A percentile compares a stretch with the other conserved stretches of the same genome.
phyloP scores from a whole-genome alignment of 768 basidiomycete species.

The Phylloporus sp. region DNA sequence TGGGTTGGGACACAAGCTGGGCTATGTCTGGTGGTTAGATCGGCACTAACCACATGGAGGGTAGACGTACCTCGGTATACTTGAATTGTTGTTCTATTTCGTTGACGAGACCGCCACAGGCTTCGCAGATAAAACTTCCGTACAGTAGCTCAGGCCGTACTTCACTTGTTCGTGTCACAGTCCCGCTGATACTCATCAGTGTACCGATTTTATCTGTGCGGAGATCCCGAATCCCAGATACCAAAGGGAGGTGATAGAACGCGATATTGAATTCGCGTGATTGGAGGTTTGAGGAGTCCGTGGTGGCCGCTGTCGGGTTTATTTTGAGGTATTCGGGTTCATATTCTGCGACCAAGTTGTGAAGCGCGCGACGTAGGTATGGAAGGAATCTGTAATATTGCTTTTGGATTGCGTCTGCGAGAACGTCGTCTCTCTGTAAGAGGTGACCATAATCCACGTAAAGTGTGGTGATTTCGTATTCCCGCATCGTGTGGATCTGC shows the following conservation, averaged over 20 bases:
- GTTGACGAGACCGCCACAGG: slow-evolving; percentile 79
- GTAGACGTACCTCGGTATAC: slow-evolving; percentile 78
- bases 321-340: slow-evolving; percentile 95
- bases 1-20: slow-evolving; percentile 89
- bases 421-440: slow-evolving; percentile 84
- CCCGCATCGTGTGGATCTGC: slow-evolving; percentile 93
- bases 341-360: slow-evolving; percentile 83
- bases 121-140: slow-evolving; percentile 90
- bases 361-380: slow-evolving; percentile 86
- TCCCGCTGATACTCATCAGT: slow-evolving; percentile 92
- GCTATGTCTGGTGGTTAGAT: slow-evolving; percentile 43
- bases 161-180: slow-evolving; percentile 96
- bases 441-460: slow-evolving; percentile 95
- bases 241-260: slow-evolving; percentile 91
- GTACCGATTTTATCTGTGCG: slow-evolving; percentile 92
- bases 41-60: slow-evolving; percentile 1
- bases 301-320: slow-evolving; percentile 83
- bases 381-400: slow-evolving; percentile 98
- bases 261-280: slow-evolving; percentile 94
- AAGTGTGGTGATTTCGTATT: slow-evolving; percentile 91
- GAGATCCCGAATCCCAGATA: slow-evolving; percentile 91
- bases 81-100: slow-evolving; percentile 99
- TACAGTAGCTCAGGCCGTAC: slow-evolving; percentile 92
- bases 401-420: slow-evolving; percentile 88
- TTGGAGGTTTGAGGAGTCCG: slow-evolving; percentile 82